A percentile compares a stretch with the other conserved stretches of the same genome.
Conservation (phyloP, 495 filamentous ascomycete species). For the Hypoxylon lenormandii region DNA sequence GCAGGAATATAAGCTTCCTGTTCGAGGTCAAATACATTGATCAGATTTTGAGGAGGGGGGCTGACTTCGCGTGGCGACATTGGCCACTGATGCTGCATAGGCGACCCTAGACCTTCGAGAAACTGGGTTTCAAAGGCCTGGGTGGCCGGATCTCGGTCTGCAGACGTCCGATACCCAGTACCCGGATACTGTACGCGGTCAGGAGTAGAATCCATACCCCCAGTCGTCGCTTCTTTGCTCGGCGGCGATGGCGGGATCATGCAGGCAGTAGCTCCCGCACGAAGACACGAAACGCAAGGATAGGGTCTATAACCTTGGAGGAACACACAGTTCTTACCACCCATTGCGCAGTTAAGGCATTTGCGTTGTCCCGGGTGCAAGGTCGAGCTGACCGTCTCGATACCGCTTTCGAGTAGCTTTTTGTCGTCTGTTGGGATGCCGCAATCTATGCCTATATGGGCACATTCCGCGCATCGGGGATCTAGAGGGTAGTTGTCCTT, state of each 20-base stretch:
- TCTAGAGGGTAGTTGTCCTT: background rate
- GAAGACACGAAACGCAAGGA: background rate
- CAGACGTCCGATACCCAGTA: too few relatives aligned
- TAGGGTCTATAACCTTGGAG: background rate
- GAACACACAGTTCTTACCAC: background rate
- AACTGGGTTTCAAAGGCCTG: too few relatives aligned
- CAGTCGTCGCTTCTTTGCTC: background rate
- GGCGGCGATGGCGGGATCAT: background rate
- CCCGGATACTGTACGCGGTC: too few relatives aligned
- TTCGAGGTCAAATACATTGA: too few relatives aligned
- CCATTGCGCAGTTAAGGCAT: constrained; percentile 2
- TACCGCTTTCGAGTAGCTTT: background rate
- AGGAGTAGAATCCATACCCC: too few relatives aligned
- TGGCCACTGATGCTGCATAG: too few relatives aligned
- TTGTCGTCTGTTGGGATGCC: constrained; percentile 7
- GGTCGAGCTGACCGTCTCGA: background rate
- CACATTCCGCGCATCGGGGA: background rate
- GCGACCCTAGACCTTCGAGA: too few relatives aligned
- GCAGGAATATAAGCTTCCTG: too few relatives aligned
- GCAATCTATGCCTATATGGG: background rate
- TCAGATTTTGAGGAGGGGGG: too few relatives aligned
- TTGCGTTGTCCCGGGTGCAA: background rate
- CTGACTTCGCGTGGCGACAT: too few relatives aligned
- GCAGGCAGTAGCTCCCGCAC: background rate
- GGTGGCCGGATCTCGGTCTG: too few relatives aligned